Conservation (phyloP, 2,329 filamentous ascomycete genomes). For the Fusarium lyarnte region DNA sequence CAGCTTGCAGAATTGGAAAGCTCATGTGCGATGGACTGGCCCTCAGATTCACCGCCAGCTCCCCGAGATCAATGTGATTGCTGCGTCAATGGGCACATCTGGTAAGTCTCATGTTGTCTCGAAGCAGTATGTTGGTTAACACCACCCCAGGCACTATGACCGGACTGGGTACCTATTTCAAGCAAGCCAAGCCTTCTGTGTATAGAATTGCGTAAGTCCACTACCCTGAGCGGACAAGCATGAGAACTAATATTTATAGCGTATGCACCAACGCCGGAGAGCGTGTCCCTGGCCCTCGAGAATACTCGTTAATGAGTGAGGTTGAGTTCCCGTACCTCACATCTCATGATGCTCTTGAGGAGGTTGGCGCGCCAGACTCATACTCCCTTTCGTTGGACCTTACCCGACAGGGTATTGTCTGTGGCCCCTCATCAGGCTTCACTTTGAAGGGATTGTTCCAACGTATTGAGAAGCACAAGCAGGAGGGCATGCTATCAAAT, state of each 20-base stretch:
- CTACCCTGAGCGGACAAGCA: no score
- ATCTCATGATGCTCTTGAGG: slow-evolving; percentile 63
- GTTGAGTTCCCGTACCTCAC: slow-evolving; percentile 66
- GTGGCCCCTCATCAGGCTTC: slow-evolving; percentile 69
- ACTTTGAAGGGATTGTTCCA: slow-evolving; percentile 63
- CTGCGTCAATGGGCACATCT: slow-evolving; percentile 63
- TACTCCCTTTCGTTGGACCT: slow-evolving; percentile 64
- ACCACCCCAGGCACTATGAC: slow-evolving; percentile 53
- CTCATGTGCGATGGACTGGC: slow-evolving; percentile 68
- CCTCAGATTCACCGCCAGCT: slow-evolving; percentile 66
- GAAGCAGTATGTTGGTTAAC: not conserved
- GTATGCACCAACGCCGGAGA: slow-evolving; percentile 68
- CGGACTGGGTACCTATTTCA: slow-evolving; percentile 61
- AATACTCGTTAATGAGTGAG: slow-evolving; percentile 59
- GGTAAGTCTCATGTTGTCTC: slow-evolving; percentile 16
- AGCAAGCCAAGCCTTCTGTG: slow-evolving; percentile 60
- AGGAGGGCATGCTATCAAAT: slow-evolving; percentile 54
- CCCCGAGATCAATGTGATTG: slow-evolving; percentile 65
- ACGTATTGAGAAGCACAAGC: slow-evolving; percentile 59
- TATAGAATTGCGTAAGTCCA: slow-evolving; percentile 46
- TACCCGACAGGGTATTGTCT: slow-evolving; percentile 67
- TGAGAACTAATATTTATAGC: slow-evolving; percentile 44
- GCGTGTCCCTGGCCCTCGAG: slow-evolving; percentile 66
- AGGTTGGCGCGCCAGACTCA: slow-evolving; percentile 64
- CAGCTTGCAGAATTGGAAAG: slow-evolving; percentile 57